phyloP scores from a whole-genome alignment of 352 stramenopile species.

The Globisporangium alternatum region DNA sequence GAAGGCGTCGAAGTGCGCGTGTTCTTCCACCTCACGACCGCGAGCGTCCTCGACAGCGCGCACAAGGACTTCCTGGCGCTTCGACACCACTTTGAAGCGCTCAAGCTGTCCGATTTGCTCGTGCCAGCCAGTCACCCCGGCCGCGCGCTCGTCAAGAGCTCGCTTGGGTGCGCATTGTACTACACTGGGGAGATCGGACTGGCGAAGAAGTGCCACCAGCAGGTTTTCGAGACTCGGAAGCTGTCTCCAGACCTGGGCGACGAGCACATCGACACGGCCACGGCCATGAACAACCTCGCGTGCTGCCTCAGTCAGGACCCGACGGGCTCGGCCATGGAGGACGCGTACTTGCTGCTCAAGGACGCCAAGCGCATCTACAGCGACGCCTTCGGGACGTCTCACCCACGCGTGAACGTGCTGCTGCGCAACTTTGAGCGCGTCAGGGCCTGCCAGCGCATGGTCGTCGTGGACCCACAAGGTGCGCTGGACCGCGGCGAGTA shows the following conservation, averaged over 20 bases:
- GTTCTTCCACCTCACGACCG: slow-evolving; percentile 49
- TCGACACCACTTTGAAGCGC: slow-evolving; percentile 44
- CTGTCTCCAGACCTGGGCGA: slow-evolving; percentile 17
- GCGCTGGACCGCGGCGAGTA: slow-evolving; percentile 56
- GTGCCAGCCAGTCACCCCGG: slow-evolving; percentile 27
- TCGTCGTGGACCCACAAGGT: slow-evolving; percentile 40
- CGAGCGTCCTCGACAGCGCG: slow-evolving; percentile 57
- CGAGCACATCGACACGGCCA: slow-evolving; percentile 57
- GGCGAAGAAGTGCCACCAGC: slow-evolving; percentile 51
- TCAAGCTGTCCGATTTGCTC: slow-evolving; percentile 38
- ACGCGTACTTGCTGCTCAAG: slow-evolving; percentile 59
- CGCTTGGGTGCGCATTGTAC: slow-evolving; percentile 52
- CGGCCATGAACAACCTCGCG: slow-evolving; percentile 71
- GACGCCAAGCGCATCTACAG: slow-evolving; percentile 43
- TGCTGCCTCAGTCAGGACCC: slow-evolving; percentile 57
- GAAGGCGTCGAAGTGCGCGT: slow-evolving; percentile 41
- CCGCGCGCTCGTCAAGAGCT: slow-evolving; percentile 43
- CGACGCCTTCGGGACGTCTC: slow-evolving; percentile 36
- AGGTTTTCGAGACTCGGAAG: slow-evolving; percentile 43
- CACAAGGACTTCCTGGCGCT: slow-evolving; percentile 46
- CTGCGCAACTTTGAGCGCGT: slow-evolving; percentile 48
- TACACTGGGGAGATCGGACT: slow-evolving; percentile 49
- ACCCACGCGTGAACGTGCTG: slow-evolving; percentile 45
- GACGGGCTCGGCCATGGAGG: slow-evolving; percentile 33
- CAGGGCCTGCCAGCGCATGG: slow-evolving; percentile 30